These are phyloP conservation scores for Talaromyces sp. DNA, from an alignment of 2,329 filamentous ascomycete genomes.

Conservation along the genomic window DNA sequence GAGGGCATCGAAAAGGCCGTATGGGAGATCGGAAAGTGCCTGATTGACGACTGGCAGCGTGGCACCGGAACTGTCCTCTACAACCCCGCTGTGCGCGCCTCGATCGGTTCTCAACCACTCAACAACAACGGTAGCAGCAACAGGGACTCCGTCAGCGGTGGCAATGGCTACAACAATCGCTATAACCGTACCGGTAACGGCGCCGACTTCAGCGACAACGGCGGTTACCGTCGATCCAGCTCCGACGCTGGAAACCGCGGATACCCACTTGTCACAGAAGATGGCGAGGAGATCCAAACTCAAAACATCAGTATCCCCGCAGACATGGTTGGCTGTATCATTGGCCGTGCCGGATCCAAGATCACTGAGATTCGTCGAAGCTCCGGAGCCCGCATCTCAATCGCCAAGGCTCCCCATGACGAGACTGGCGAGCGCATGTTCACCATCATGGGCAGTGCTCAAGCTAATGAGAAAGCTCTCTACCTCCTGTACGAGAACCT, in stretches of 20 bases:
- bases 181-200: slow-evolving; percentile 94
- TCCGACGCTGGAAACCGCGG: slow-evolving; percentile 79
- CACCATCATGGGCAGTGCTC: slow-evolving; percentile 94
- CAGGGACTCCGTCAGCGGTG: slow-evolving; percentile 49
- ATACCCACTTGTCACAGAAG: slow-evolving; percentile 87
- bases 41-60: slow-evolving; percentile 96
- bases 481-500: slow-evolving; percentile 98
- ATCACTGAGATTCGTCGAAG: slow-evolving; percentile 98
- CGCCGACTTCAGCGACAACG: slow-evolving; percentile 90
- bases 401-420: slow-evolving; percentile 95
- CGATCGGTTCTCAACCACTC: slow-evolving; percentile 60
- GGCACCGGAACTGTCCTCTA: slow-evolving; percentile 96
- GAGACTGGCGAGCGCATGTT: slow-evolving; percentile 99
- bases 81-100: slow-evolving; percentile 91
- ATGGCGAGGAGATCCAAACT: slow-evolving; percentile 96
- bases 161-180: slow-evolving; percentile 61
- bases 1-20: slow-evolving; percentile 94
- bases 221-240: slow-evolving; percentile 78
- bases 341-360: slow-evolving; percentile 91
- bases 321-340: slow-evolving; percentile 99
- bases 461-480: slow-evolving; percentile 91
- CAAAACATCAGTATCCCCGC: slow-evolving; percentile 99
- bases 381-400: slow-evolving; percentile 94
- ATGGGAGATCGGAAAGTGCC: slow-evolving; percentile 98
- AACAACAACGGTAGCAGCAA: slow-evolving; percentile 54